A percentile compares a stretch with the other conserved stretches of the same genome.
phyloP scores from a whole-genome alignment of 176 grass and related monocot species.

The Stipa capillata region DNA sequence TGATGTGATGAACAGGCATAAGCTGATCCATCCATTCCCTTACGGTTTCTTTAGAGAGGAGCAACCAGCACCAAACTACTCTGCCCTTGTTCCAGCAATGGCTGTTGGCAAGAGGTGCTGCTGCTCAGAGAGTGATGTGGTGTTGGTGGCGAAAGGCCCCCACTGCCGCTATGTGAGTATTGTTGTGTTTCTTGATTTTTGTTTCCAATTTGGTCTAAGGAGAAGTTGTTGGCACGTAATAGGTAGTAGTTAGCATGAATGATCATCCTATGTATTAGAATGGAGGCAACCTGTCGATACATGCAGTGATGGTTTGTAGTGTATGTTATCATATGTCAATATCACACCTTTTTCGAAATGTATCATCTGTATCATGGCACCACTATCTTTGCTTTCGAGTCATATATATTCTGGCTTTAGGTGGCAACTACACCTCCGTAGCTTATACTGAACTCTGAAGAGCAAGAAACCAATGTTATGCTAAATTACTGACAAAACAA shows the following conservation, averaged over 20 bases:
- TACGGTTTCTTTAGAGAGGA: conserved; percentile 29
- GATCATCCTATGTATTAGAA: conserved; percentile 97
- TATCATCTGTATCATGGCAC: conserved; percentile 18
- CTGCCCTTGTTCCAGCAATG: conserved; percentile 11
- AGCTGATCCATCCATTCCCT: conserved; percentile 53
- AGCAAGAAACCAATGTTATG: neutral
- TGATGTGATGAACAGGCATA: conserved; percentile 68
- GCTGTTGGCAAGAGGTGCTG: conserved; percentile 23
- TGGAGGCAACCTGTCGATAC: conserved; percentile 71
- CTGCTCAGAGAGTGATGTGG: conserved; percentile 35
- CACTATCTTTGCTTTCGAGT: neutral
- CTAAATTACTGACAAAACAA: neutral
- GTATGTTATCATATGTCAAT: conserved; percentile 39
- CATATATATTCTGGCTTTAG: neutral
- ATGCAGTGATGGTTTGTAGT: conserved; percentile 91
- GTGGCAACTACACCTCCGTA: neutral
- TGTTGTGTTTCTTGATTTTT: conserved; percentile 2
- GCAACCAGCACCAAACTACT: conserved; percentile 25
- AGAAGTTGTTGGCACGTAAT: conserved; percentile 17
- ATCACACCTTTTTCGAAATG: conserved; percentile 20
- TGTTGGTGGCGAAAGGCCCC: conserved; percentile 19
- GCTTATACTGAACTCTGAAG: neutral
- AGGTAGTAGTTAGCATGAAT: conserved; percentile 49
- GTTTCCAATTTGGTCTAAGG: neutral
- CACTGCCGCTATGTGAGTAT: conserved; percentile 38